Percentiles rank a stretch among this genome's conserved stretches.
These are phyloP conservation scores for Alternaria rosae DNA, from an alignment of 2,329 filamentous ascomycete genomes.

Conservation along the genomic window DNA sequence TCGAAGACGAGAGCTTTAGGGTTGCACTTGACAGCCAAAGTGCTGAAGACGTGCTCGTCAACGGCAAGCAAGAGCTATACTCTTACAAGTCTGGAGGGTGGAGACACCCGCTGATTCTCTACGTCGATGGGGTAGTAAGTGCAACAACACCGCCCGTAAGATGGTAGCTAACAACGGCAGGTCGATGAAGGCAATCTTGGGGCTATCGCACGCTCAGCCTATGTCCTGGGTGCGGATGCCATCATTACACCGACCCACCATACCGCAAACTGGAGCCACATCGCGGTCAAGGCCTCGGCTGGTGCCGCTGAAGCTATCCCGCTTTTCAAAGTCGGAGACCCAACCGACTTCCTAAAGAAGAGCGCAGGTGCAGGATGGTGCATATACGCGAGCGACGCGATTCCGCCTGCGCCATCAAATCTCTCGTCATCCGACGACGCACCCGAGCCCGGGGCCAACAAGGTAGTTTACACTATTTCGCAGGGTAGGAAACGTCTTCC, in stretches of 20 bases:
- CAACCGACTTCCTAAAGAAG: constrained; percentile 72
- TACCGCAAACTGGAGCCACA: constrained; percentile 75
- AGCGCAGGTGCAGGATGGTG: constrained; percentile 79
- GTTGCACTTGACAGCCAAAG: constrained; percentile 69
- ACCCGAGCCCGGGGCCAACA: constrained; percentile 30
- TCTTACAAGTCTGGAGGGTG: constrained; percentile 51
- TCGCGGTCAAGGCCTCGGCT: constrained; percentile 85
- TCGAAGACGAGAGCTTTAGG: constrained; percentile 43
- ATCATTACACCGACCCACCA: constrained; percentile 76
- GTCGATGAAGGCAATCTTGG: constrained; percentile 90
- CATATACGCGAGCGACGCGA: constrained; percentile 74
- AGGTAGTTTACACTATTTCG: constrained; percentile 35
- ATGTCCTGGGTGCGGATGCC: constrained; percentile 89
- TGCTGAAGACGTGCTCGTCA: constrained; percentile 75
- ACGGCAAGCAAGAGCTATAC: constrained; percentile 68
- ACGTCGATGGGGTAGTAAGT: constrained; percentile 72
- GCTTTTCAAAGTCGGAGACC: constrained; percentile 73
- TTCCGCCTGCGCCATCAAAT: constrained; percentile 19
- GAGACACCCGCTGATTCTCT: constrained; percentile 73
- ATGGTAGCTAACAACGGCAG: constrained; percentile 35
- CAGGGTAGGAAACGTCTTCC: constrained; percentile 29
- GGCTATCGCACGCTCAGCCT: constrained; percentile 84
- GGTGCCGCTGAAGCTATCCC: constrained; percentile 84
- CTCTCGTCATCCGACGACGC: neutral
- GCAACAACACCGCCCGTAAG: neutral